These are phyloP conservation scores for Cryptococcus amylolentus DNA, from an alignment of 1,284 basidiomycete species.

Conservation along the genomic window DNA sequence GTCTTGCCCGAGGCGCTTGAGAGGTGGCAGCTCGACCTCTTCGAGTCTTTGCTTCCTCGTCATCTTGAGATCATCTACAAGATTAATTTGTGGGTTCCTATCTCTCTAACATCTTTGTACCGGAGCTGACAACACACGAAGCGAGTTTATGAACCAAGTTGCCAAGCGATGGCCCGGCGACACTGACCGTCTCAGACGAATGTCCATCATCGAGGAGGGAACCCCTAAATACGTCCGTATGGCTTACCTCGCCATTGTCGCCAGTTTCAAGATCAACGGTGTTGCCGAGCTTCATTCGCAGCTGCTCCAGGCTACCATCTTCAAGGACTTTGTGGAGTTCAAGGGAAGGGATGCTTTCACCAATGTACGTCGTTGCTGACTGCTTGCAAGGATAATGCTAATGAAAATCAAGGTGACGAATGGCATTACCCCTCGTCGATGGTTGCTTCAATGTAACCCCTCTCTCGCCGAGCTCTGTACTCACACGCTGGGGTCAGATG, in stretches of 20 bases:
- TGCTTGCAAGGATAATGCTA: neutral
- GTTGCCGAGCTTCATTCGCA: conserved; percentile 75
- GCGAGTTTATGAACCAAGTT: conserved; percentile 59
- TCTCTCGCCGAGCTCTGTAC: conserved; percentile 76
- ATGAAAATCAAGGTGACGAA: conserved; percentile 32
- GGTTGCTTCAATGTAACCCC: conserved; percentile 92
- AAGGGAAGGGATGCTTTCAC: conserved; percentile 49
- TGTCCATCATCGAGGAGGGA: conserved; percentile 89
- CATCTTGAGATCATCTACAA: conserved; percentile 78
- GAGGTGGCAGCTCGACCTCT: conserved; percentile 82
- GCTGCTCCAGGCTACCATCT: conserved; percentile 62
- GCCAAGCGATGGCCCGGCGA: conserved; percentile 83
- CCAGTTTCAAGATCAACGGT: conserved; percentile 74
- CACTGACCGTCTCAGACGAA: conserved; percentile 68
- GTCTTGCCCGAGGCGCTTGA: conserved; percentile 51
- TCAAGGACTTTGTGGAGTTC: conserved; percentile 70
- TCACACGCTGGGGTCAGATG: conserved; percentile 69
- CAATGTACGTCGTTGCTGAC: conserved; percentile 26
- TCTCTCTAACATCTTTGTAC: neutral
- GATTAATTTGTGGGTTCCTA: conserved; percentile 57
- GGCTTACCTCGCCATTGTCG: conserved; percentile 67
- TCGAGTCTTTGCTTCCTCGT: conserved; percentile 73
- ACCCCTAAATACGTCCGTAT: conserved; percentile 79
- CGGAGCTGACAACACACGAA: neutral
- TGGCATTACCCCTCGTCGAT: conserved; percentile 55